Evolutionary conservation across 2,329 filamentous ascomycete species (phyloP), one percentile per base, ranked within the genome.

Genomic region (Thielaviopsis populi): DNA sequence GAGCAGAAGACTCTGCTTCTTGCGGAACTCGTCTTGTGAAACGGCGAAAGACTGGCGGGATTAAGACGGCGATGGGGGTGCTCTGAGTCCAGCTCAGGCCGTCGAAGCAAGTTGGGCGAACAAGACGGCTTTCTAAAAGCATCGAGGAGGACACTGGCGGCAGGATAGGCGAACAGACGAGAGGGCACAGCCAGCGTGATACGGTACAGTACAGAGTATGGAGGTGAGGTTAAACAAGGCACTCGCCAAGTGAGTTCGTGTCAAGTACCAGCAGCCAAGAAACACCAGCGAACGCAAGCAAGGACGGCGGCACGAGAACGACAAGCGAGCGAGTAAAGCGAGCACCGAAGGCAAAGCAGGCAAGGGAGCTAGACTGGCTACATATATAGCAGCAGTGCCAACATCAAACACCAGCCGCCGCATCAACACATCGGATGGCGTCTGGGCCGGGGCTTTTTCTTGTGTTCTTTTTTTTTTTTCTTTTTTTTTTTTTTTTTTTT

Each of bases 31-130:
- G 33, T 8, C 3, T 59, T 42, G 37, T 42, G 22, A 19, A 41
- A 41, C 10, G 19, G 30, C 33, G 60, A 13, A 3, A 17, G 5
- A 13, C 54, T 41, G 30, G 46, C 15, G 48, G 24, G 22, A 50
- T 50, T 15, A 24, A 37, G 37, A 63, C 22, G 40, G 40, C 27
- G 22, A 15, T n/a, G 17, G 11, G 37, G 15, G 19, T 46, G 24
- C 48, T 61, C 24, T 33, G 61, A 63, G 61, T 24, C 61, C 61
- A 58, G 61, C 61, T 63, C 61, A 58, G 30, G 61, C 33, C 50
- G 61, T 56, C 61, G 61, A 63, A 27, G 40, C 15, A 33, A 33
- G 61, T 42, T 42, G 50, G 37, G 17, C 13, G 11, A 56, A 19
- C 8, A 46, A 5, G 41, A 17, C 15, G 24, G 61, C 61, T 37